Base-by-base conservation (phyloP, 495 filamentous ascomycete genomes). In the Penicillium arizonense region DNA sequence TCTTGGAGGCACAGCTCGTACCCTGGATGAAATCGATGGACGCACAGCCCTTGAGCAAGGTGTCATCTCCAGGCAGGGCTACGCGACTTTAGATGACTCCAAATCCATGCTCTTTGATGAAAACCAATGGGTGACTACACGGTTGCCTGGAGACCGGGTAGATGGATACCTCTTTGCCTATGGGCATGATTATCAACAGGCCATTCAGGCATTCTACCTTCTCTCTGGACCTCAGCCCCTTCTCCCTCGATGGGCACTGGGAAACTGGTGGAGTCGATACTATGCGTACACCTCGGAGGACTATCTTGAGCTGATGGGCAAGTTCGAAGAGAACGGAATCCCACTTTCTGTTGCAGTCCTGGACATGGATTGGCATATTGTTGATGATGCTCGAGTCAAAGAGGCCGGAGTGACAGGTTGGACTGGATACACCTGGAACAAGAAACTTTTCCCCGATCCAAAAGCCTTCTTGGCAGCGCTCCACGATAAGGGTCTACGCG, bases 211-310 rank as follows among this genome's bases (percentile, higher is more conserved):
- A 23, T 77, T 82, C 21, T 83, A 82, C 60, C 69, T 70, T 5
- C 43, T 85, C 3, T 83, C 81, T 0, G 82, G 82, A 4, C 62
- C 57, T 5, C 81, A 83, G 57, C 81, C 82, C 8, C 26, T 80
- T 5, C 60, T 85, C 3, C 82, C 82, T 0, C 73, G 81, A 9
- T 85, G 71, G 67, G 69, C 75, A 0, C 62, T 85, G n/a, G 82
- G 82, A 0, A 85, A 85, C 53, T 85, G 82, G 82, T 85, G 81
- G 81, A 81, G 77, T 23, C 70, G 82, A 10, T 85, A 84, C 58
- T 74, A 84, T 57, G 69, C 68, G 1, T 85, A 82, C 56, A 58
- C 59, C 2, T 66, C 62, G 6, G 53, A 71, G 13, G 81, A 84
- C 55, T 84, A 82, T 59, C 39, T 82, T 3, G 59, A 61, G 4